Conservation (phyloP, 441 rosid genomes). For the Capsella rubella region DNA sequence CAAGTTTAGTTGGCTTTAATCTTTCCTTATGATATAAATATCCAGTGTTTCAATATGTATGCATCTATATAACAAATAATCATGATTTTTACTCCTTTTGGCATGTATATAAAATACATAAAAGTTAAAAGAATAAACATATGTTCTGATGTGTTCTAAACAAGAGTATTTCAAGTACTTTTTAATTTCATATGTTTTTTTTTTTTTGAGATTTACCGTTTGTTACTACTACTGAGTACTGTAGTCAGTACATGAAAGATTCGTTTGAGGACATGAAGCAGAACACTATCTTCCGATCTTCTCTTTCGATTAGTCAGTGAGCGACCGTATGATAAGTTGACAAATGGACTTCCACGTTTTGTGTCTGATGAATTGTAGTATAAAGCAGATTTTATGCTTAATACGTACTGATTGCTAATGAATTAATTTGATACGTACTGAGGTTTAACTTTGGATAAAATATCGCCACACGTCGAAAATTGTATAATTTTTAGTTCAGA, state of each 20-base stretch:
- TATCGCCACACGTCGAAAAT: not conserved
- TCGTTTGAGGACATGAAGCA: too few species aligned
- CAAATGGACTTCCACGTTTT: not conserved
- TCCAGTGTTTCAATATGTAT: not conserved
- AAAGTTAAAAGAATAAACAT: too few species aligned
- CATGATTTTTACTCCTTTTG: not conserved
- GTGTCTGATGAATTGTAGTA: not conserved
- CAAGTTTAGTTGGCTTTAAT: constrained; percentile 22
- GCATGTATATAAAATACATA: not conserved
- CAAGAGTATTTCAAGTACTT: too few species aligned
- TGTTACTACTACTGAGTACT: too few species aligned
- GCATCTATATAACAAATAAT: too few species aligned
- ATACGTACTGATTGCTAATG: not conserved
- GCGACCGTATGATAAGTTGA: not conserved
- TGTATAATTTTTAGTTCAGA: too few species aligned
- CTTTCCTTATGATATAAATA: not conserved
- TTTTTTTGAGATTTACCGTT: too few species aligned
- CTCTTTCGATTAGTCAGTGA: too few species aligned
- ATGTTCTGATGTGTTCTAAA: too few species aligned
- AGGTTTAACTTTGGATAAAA: not conserved
- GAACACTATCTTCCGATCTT: too few species aligned
- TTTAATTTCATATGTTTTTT: too few species aligned
- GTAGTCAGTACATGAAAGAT: too few species aligned
- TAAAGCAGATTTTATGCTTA: not conserved
- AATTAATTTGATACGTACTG: not conserved